Percentiles rank a stretch among this genome's conserved stretches.
Conservation (phyloP, 106 monocot genomes). For the Dendrobium catenatum region DNA sequence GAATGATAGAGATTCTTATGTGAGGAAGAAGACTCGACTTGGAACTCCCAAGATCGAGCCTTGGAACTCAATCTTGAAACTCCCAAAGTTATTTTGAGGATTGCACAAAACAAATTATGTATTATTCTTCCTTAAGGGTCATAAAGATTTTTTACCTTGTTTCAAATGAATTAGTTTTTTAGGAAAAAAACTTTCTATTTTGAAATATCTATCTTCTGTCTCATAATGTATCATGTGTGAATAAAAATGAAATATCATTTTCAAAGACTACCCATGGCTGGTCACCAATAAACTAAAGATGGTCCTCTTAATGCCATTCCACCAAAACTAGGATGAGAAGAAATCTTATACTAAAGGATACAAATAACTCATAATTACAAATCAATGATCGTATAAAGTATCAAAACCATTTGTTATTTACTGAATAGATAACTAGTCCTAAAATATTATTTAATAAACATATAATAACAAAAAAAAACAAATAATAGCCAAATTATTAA, state of each 20-base stretch:
- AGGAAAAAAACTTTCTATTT: neutral
- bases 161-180: neutral
- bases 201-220: neutral
- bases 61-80: no score
- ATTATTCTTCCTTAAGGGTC: no score
- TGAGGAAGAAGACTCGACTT: no score
- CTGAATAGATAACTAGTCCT: neutral
- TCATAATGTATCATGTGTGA: neutral
- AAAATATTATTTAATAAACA: neutral
- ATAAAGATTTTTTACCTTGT: neutral
- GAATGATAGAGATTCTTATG: conserved; percentile 1
- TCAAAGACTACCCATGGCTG: neutral
- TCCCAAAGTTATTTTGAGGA: no score
- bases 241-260: neutral
- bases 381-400: neutral
- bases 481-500: neutral
- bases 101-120: no score
- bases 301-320: neutral
- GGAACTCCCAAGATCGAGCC: no score
- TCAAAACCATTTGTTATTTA: neutral
- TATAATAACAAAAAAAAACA: conserved; percentile 1
- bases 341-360: neutral
- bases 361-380: neutral
- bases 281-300: neutral
- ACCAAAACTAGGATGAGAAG: neutral